A percentile compares a stretch with the other conserved stretches of the same genome.
phyloP scores from a whole-genome alignment of 257 asterid species.

The Gentiana straminea region DNA sequence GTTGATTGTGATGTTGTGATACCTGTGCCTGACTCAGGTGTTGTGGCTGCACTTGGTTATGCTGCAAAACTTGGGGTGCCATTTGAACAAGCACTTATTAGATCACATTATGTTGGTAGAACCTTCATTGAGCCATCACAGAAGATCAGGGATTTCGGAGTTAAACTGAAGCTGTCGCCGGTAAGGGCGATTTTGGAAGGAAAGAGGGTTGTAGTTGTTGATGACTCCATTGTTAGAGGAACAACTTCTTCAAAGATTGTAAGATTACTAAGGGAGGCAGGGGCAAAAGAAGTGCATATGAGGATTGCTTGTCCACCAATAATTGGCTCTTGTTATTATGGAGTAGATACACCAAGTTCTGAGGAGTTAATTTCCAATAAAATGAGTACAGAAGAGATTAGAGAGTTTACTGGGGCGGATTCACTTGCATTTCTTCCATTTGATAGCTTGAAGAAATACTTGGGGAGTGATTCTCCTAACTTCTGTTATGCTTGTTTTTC shows the following conservation, averaged over 20 bases:
- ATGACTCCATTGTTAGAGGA: slow-evolving; percentile 76
- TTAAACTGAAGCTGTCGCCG: slow-evolving; percentile 59
- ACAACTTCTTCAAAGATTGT: slow-evolving; percentile 71
- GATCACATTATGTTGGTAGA: slow-evolving; percentile 78
- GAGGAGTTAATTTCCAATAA: slow-evolving; percentile 70
- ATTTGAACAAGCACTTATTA: slow-evolving; percentile 73
- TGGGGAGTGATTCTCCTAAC: slow-evolving; percentile 30
- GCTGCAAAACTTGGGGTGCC: slow-evolving; percentile 84
- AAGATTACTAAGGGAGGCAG: slow-evolving; percentile 55
- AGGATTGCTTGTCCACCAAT: slow-evolving; percentile 90
- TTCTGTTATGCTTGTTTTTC: slow-evolving; percentile 65
- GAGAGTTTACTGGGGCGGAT: slow-evolving; percentile 69
- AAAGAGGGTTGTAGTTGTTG: slow-evolving; percentile 77
- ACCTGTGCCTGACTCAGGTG: slow-evolving; percentile 75
- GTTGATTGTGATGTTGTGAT: slow-evolving; percentile 74
- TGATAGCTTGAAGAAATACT: slow-evolving; percentile 37
- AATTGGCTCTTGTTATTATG: slow-evolving; percentile 59
- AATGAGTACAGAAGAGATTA: slow-evolving; percentile 63
- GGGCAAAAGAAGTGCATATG: slow-evolving; percentile 78
- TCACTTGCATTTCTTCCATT: slow-evolving; percentile 67
- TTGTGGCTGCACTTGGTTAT: slow-evolving; percentile 70
- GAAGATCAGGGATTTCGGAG: slow-evolving; percentile 81
- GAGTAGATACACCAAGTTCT: slow-evolving; percentile 62
- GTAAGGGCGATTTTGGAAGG: slow-evolving; percentile 73
- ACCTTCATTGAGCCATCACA: slow-evolving; percentile 86